Conservation (phyloP, 148 eudicot species). For the Vaccinium myrtillus region DNA sequence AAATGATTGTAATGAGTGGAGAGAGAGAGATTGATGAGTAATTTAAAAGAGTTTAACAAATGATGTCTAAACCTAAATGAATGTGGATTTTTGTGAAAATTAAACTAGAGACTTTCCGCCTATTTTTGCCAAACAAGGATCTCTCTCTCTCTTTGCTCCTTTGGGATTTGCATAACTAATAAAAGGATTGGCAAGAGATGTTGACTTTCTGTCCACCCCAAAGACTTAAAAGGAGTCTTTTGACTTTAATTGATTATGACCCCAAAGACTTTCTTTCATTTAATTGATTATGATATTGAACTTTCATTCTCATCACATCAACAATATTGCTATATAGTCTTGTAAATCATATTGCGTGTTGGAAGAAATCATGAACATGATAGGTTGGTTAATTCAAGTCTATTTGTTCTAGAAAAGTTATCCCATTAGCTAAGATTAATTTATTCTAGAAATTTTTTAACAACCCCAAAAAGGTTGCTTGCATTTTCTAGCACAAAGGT, state of each 20-base stretch:
- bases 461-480: conserved; percentile 4
- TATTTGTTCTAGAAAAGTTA: not conserved
- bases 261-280: conserved; percentile 1
- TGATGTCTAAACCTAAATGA: too few relatives aligned
- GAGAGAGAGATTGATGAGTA: too few relatives aligned
- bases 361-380: not conserved
- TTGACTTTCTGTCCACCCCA: conserved; percentile 13
- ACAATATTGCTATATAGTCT: not conserved
- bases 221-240: conserved; percentile 11
- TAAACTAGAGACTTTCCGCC: too few relatives aligned
- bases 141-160: not conserved
- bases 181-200: conserved; percentile 4
- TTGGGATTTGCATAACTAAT: too few relatives aligned
- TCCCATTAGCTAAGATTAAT: not conserved
- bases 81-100: too few relatives aligned
- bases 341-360: conserved; percentile 9
- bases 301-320: not conserved
- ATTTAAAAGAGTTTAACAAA: too few relatives aligned
- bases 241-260: not conserved
- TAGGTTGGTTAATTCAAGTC: not conserved
- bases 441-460: not conserved
- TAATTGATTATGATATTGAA: not conserved
- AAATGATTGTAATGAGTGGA: too few relatives aligned
- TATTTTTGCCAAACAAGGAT: not conserved
- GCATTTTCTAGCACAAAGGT: not conserved